phyloP scores from a whole-genome alignment of 2,329 filamentous ascomycete genomes.

The Sporothrix inflata region DNA sequence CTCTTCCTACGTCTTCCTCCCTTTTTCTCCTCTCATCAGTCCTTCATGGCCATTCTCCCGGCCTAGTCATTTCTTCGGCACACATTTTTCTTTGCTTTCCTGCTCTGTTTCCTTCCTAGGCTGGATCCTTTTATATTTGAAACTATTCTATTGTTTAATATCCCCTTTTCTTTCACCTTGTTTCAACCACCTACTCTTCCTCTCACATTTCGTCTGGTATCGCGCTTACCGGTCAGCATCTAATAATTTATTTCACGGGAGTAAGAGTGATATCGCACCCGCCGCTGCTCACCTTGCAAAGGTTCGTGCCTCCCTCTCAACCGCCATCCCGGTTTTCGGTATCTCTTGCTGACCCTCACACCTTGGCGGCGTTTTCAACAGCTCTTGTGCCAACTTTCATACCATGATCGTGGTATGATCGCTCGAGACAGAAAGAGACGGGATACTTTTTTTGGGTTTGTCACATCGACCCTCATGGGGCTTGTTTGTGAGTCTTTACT shows the following conservation, averaged over 20 bases:
- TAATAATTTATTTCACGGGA: constrained; percentile 4
- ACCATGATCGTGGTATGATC: constrained; percentile 15
- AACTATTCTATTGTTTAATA: constrained; percentile 18
- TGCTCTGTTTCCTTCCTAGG: constrained; percentile 4
- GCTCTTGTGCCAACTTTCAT: too few species aligned
- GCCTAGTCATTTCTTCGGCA: neutral
- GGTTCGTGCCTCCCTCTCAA: neutral
- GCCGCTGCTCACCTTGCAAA: neutral
- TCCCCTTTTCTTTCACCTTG: constrained; percentile 2
- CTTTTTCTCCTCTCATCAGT: neutral
- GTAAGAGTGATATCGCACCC: constrained; percentile 8
- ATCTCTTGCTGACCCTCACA: constrained; percentile 4
- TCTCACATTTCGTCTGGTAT: neutral
- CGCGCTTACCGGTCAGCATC: constrained; percentile 21
- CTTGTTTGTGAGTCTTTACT: neutral
- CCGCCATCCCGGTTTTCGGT: neutral
- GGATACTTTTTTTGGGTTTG: neutral
- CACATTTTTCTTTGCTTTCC: neutral
- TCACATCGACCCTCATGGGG: constrained; percentile 19
- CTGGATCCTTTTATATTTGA: constrained; percentile 13
- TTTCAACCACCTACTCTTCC: neutral
- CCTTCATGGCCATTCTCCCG: neutral
- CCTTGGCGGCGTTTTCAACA: neutral
- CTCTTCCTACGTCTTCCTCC: neutral
- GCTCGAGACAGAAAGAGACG: neutral